These are phyloP conservation scores for Ophiocordyceps robertsii DNA, from an alignment of 2,329 filamentous ascomycete species.

Conservation along the genomic window DNA sequence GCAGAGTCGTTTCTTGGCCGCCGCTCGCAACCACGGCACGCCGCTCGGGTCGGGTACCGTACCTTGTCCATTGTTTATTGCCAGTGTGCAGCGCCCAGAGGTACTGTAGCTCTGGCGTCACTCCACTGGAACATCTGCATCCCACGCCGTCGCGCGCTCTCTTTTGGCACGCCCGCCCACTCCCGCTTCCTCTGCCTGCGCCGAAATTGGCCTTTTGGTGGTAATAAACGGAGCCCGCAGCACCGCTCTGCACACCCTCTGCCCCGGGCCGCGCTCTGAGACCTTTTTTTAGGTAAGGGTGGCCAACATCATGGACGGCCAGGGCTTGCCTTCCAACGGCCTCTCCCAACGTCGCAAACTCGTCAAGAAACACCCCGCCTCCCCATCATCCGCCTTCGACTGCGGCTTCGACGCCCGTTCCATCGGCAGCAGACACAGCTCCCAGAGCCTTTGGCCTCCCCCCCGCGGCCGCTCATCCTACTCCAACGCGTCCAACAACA, in stretches of 20 bases:
- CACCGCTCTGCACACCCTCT: conserved; percentile 6
- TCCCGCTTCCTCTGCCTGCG: conserved; percentile 5
- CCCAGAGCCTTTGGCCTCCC: conserved; percentile 45
- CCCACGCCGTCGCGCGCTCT: background rate
- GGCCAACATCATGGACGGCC: conserved; percentile 32
- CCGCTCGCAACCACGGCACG: background rate
- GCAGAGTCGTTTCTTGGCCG: background rate
- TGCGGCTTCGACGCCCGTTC: conserved; percentile 41
- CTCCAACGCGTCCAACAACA: conserved; percentile 35
- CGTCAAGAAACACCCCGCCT: conserved; percentile 46
- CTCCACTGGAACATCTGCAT: conserved; percentile 1
- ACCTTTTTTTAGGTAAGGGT: conserved; percentile 11
- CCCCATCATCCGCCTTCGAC: conserved; percentile 37
- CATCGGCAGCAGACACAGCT: conserved; percentile 50
- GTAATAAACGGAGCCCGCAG: conserved; percentile 4
- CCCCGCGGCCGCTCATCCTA: conserved; percentile 34
- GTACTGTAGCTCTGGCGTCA: background rate
- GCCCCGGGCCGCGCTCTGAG: conserved; percentile 6
- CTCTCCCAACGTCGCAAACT: conserved; percentile 44
- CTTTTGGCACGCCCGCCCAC: conserved; percentile 1
- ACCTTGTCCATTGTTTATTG: background rate
- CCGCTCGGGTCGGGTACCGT: background rate
- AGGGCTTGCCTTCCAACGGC: conserved; percentile 28
- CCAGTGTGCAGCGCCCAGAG: background rate
- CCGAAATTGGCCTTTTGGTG: background rate